A percentile compares a stretch with the other conserved stretches of the same genome.
These are phyloP conservation scores for Carallia brachiata DNA, from an alignment of 345 rosid genomes.

Conservation along the genomic window DNA sequence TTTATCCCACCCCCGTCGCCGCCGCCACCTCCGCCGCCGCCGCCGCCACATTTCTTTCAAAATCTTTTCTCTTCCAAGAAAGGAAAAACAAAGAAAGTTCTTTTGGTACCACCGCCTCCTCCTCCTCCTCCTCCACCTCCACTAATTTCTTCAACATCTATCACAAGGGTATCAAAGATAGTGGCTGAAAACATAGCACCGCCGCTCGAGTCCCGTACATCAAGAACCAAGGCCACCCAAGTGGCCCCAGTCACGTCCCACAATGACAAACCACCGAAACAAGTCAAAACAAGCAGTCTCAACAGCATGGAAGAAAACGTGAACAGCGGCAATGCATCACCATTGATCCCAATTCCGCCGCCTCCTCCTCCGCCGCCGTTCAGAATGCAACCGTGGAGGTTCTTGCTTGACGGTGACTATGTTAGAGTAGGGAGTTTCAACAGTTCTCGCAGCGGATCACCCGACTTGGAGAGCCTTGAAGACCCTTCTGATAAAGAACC, in stretches of 20 bases:
- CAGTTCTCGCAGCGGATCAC: slow-evolving; percentile 49
- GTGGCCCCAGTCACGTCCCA: slow-evolving; percentile 21
- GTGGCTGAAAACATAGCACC: not conserved
- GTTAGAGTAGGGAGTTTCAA: slow-evolving; percentile 62
- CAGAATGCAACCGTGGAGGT: slow-evolving; percentile 59
- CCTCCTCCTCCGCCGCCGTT: slow-evolving; percentile 93
- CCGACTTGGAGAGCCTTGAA: slow-evolving; percentile 46
- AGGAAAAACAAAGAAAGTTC: slow-evolving; percentile 44
- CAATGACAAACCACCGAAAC: slow-evolving; percentile 24
- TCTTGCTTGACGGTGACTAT: slow-evolving; percentile 56
- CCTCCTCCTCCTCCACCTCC: slow-evolving; percentile 64
- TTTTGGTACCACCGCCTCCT: slow-evolving; percentile 38
- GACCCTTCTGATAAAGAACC: slow-evolving; percentile 31
- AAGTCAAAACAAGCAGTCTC: slow-evolving; percentile 30
- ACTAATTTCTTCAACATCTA: slow-evolving; percentile 6
- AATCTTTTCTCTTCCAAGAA: slow-evolving; percentile 63
- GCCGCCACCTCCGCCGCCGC: slow-evolving; percentile 32
- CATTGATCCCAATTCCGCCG: slow-evolving; percentile 52
- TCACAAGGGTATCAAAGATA: not conserved
- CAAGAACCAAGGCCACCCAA: slow-evolving; percentile 27
- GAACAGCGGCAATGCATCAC: slow-evolving; percentile 50
- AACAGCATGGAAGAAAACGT: slow-evolving; percentile 26
- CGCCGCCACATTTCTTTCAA: slow-evolving; percentile 50
- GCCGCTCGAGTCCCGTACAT: slow-evolving; percentile 28
- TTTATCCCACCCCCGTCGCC: slow-evolving; percentile 24